Conservation (phyloP, 1,139 yeast species). For the Nakaseomyces kungkrabaensis region DNA sequence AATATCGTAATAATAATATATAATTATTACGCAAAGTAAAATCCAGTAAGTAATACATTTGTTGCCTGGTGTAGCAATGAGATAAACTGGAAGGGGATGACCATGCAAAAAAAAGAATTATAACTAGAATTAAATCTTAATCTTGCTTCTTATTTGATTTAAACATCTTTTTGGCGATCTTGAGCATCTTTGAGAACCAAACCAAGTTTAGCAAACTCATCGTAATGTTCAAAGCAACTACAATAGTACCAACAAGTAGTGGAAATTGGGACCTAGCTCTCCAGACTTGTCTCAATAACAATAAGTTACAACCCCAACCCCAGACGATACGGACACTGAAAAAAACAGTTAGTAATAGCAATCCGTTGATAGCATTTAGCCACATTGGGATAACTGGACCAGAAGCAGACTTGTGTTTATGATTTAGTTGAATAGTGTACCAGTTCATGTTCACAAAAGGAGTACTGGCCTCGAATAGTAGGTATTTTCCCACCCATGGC, state of each 20-base stretch:
- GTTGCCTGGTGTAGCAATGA: too few species aligned
- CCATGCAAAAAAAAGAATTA: too few species aligned
- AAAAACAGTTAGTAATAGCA: constrained; percentile 58
- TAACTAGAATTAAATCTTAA: background rate
- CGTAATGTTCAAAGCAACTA: constrained; percentile 50
- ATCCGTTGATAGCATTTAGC: constrained; percentile 58
- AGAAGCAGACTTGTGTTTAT: constrained; percentile 12
- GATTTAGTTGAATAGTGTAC: constrained; percentile 72
- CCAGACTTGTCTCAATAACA: constrained; percentile 30
- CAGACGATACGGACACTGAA: constrained; percentile 72
- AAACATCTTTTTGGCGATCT: constrained; percentile 50
- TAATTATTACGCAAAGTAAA: background rate
- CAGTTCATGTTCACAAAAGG: constrained; percentile 92
- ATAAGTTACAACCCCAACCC: constrained; percentile 68
- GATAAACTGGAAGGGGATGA: too few species aligned
- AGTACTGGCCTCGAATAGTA: constrained; percentile 81
- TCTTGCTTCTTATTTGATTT: background rate
- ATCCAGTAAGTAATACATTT: too few species aligned
- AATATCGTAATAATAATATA: too few species aligned
- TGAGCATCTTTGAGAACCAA: constrained; percentile 72
- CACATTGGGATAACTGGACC: constrained; percentile 40
- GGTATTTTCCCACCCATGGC: constrained; percentile 75
- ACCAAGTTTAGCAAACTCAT: constrained; percentile 57
- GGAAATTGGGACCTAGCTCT: constrained; percentile 34
- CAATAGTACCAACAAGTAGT: constrained; percentile 35